Conservation (phyloP, 192 early-diverging fungal genomes). For the Spizellomyces sp. region DNA sequence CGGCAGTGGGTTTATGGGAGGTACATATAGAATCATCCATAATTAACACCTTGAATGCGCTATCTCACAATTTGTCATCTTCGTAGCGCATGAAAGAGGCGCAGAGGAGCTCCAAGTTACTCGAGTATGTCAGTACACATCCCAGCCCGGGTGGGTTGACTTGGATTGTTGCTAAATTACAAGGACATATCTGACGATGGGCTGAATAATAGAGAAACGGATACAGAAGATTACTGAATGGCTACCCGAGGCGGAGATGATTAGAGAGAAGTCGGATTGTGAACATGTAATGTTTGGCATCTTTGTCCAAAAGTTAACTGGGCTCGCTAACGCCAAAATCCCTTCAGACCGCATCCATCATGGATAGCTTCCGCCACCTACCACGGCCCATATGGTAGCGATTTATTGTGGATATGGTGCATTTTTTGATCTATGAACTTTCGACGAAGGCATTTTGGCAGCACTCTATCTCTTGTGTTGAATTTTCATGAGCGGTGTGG, state of each 20-base stretch:
- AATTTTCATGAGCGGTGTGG: no score
- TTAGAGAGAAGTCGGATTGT: conserved; percentile 56
- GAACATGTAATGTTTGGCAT: conserved; percentile 17
- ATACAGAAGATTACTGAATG: conserved; percentile 62
- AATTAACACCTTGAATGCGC: not conserved
- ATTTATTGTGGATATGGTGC: no score
- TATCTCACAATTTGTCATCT: not conserved
- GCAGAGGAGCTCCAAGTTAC: conserved; percentile 34
- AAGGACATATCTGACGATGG: not conserved
- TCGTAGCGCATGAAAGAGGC: conserved; percentile 67
- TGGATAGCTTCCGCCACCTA: no score
- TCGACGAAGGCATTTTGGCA: no score
- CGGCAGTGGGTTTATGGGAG: conserved; percentile 81
- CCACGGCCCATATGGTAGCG: no score
- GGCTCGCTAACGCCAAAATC: no score
- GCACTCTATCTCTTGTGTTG: no score
- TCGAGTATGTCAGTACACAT: conserved; percentile 84
- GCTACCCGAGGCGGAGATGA: conserved; percentile 63
- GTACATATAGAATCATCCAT: conserved; percentile 10
- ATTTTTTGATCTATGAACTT: no score
- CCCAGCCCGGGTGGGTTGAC: conserved; percentile 64
- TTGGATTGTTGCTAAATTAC: not conserved
- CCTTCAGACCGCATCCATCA: no score
- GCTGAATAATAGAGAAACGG: conserved; percentile 33
- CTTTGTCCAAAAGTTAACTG: no score